Conservation (phyloP, 305 asterid genomes). For the Fraxinus ornus region DNA sequence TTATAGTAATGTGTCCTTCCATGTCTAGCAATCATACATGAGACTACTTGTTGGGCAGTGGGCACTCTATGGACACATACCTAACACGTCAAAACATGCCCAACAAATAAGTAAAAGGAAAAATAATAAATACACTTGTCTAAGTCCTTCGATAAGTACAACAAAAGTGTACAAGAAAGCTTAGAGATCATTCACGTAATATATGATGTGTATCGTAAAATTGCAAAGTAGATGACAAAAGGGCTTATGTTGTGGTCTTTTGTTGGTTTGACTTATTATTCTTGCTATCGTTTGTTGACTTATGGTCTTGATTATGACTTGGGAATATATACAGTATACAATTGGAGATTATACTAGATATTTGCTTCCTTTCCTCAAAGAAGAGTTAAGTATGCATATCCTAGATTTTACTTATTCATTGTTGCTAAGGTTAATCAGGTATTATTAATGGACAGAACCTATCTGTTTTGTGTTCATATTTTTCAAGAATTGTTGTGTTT, state of each 20-base stretch:
- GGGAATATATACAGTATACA: not conserved
- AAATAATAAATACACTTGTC: not conserved
- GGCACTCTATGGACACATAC: not conserved
- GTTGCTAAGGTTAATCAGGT: not conserved
- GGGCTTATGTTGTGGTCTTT: not conserved
- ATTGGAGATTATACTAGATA: not conserved
- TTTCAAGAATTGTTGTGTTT: not conserved
- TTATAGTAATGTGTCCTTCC: not conserved
- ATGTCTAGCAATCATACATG: not conserved
- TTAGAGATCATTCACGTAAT: not conserved
- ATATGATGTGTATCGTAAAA: not conserved
- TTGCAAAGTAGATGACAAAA: not conserved
- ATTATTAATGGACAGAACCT: not conserved
- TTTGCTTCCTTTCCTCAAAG: not conserved
- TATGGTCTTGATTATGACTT: not conserved
- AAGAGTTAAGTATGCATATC: not conserved
- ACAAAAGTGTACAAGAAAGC: not conserved
- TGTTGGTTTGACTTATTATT: not conserved
- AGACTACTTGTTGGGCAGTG: not conserved
- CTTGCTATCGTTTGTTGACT: not conserved
- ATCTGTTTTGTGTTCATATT: not conserved
- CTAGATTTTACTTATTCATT: not conserved
- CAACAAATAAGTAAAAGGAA: not conserved
- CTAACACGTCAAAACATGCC: not conserved
- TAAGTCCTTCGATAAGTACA: not conserved